A percentile compares a stretch with the other conserved stretches of the same genome.
Conservation (phyloP, 257 asterid species). For the Solanum clarkiae region DNA sequence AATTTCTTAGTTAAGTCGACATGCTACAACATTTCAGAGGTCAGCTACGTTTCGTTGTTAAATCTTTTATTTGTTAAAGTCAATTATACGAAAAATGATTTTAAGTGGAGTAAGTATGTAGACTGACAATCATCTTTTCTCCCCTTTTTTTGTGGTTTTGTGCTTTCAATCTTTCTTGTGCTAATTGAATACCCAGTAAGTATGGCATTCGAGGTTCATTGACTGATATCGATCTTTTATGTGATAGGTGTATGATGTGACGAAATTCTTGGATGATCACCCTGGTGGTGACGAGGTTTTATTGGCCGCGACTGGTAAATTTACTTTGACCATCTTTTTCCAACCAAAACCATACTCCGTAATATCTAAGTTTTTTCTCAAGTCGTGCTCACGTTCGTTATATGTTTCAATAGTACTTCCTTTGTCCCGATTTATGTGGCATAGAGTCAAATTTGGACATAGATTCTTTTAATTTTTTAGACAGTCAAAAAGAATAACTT, state of each 20-base stretch:
- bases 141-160: not conserved
- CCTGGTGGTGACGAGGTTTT: conserved; percentile 94
- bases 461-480: too few species aligned
- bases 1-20: not conserved
- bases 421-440: too few species aligned
- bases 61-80: not conserved
- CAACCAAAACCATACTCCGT: not conserved
- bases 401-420: not conserved
- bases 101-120: not conserved
- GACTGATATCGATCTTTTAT: not conserved
- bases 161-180: not conserved
- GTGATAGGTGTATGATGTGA: conserved; percentile 69
- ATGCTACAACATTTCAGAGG: not conserved
- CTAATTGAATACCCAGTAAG: not conserved
- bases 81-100: too few species aligned
- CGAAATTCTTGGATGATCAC: conserved; percentile 83
- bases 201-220: not conserved
- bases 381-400: not conserved
- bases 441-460: too few species aligned
- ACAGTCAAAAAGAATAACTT: too few species aligned
- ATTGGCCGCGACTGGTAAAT: conserved; percentile 62
- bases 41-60: not conserved
- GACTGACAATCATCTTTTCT: too few species aligned
- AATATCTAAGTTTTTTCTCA: not conserved
- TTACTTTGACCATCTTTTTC: not conserved